Evolutionary conservation across 176 grass and related monocot genomes (phyloP).

Genomic region (Bothriochloa decipiens): DNA sequence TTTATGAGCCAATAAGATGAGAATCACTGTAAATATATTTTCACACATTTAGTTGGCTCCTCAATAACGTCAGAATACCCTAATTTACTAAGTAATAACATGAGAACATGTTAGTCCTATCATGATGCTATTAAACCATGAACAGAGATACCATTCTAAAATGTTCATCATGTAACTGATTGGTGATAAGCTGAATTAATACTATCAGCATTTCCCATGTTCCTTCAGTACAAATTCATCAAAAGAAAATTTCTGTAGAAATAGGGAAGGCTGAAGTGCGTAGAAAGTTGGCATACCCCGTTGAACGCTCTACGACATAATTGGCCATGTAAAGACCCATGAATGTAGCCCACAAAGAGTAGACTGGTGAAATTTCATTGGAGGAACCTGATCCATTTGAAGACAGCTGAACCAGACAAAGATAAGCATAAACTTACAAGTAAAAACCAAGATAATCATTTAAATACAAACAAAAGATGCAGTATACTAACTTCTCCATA

Average conservation of each 20-base stretch:
- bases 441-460: background rate
- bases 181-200: conserved; percentile 29
- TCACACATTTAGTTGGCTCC: background rate
- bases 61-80: background rate
- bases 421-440: conserved; percentile 26
- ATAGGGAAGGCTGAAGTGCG: background rate
- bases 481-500: conserved; percentile 81
- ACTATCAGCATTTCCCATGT: background rate
- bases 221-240: background rate
- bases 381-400: conserved; percentile 76
- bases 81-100: background rate
- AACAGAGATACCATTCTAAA: background rate
- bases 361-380: conserved; percentile 85
- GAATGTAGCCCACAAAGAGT: conserved; percentile 96
- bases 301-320: conserved; percentile 92
- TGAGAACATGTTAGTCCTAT: background rate
- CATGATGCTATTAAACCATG: background rate
- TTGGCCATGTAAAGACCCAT: conserved; percentile 96
- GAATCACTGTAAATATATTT: background rate
- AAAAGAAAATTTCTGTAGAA: background rate
- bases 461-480: background rate
- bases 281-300: conserved; percentile 72
- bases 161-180: conserved; percentile 16
- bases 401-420: conserved; percentile 68
- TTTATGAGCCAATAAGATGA: conserved; percentile 24